Percentiles rank a stretch among this genome's conserved stretches.
phyloP scores from a whole-genome alignment of 1,284 basidiomycete genomes.

The Cryptococcus neoformans region DNA sequence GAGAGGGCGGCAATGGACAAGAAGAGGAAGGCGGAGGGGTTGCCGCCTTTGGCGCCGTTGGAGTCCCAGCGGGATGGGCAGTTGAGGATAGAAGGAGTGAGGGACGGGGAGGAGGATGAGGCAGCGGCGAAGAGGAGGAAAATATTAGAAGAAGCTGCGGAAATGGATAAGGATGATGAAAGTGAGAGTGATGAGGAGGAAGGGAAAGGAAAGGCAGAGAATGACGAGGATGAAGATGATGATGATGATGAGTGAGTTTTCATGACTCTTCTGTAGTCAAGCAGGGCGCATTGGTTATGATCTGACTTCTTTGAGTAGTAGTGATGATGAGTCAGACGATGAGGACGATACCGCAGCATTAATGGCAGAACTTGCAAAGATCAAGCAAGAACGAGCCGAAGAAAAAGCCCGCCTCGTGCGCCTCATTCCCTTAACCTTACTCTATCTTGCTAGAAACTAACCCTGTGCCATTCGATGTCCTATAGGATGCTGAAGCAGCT shows the following conservation, averaged over 20 bases:
- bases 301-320: conserved; percentile 1
- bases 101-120: conserved; percentile 64
- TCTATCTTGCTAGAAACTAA: background rate
- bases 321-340: conserved; percentile 56
- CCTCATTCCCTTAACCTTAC: background rate
- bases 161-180: conserved; percentile 81
- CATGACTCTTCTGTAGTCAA: background rate
- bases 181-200: conserved; percentile 60
- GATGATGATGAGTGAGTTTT: conserved; percentile 30
- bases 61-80: conserved; percentile 20
- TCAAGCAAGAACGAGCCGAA: conserved; percentile 88
- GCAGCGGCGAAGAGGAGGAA: conserved; percentile 72
- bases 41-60: conserved; percentile 48
- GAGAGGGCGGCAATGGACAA: conserved; percentile 78
- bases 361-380: conserved; percentile 88
- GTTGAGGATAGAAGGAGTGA: conserved; percentile 29
- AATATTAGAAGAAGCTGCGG: conserved; percentile 74
- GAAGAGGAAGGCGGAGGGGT: conserved; percentile 83
- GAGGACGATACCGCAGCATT: conserved; percentile 92
- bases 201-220: conserved; percentile 42
- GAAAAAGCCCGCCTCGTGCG: conserved; percentile 67
- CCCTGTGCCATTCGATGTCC: background rate
- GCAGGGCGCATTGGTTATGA: background rate
- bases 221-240: conserved; percentile 41
- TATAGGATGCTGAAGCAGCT: conserved; percentile 67